These are phyloP conservation scores for Solanum dulcamara DNA, from an alignment of 257 asterid species.

Conservation along the genomic window DNA sequence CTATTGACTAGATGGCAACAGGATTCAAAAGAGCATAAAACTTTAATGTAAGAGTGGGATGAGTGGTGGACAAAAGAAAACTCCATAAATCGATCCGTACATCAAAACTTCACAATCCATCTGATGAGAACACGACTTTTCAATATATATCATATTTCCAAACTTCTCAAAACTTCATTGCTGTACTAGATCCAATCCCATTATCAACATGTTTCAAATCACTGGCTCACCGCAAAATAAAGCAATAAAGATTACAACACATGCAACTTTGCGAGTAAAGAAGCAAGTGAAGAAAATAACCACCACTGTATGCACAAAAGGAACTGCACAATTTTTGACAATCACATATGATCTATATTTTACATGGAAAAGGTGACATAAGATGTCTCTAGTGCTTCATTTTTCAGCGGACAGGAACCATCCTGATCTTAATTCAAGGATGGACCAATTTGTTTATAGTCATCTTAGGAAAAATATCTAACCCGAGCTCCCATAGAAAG, in stretches of 20 bases:
- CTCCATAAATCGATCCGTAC: neutral
- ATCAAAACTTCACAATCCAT: neutral
- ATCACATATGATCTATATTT: slow-evolving; percentile 14
- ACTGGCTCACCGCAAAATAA: neutral
- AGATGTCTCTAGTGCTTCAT: slow-evolving; percentile 12
- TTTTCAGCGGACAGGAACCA: slow-evolving; percentile 19
- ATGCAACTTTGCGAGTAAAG: neutral
- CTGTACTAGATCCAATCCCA: neutral
- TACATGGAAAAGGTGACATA: slow-evolving; percentile 22
- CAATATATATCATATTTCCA: neutral
- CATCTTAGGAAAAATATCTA: slow-evolving; percentile 28
- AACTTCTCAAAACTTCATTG: neutral
- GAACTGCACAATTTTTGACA: slow-evolving; percentile 16
- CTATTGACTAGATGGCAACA: neutral
- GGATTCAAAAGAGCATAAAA: neutral
- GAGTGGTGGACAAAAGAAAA: neutral
- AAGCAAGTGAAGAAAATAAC: neutral
- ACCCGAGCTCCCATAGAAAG: slow-evolving; percentile 23
- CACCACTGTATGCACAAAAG: slow-evolving; percentile 14
- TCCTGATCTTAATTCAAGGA: slow-evolving; percentile 25
- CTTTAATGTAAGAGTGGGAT: neutral
- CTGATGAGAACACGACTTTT: neutral
- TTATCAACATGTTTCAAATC: neutral
- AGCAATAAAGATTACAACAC: slow-evolving; percentile 1
- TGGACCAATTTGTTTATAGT: slow-evolving; percentile 18